Base-by-base conservation (phyloP, 306 rosid species). In the barrel medic (Medicago truncatula) region DNA sequence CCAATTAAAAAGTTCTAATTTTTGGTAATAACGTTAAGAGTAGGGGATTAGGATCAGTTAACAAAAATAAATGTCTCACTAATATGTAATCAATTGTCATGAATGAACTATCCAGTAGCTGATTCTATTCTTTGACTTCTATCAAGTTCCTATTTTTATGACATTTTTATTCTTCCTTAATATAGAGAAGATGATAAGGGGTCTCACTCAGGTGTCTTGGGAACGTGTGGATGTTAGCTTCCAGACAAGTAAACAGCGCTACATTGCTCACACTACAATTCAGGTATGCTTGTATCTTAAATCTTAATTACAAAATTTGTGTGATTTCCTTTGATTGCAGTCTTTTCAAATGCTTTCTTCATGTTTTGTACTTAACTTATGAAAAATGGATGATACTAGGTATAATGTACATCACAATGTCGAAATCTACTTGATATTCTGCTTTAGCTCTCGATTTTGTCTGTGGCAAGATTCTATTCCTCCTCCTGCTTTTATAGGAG, bases 171-270 rank as follows among this genome's bases (percentile, higher is more conserved):
- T 67, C 23, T 63, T 63, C 69, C 40, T 58, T 78, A 72, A 70
- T 80, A 83, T 49, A 94, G 98, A 94, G 87, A 87, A 79, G 81
- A 94, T 94, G 98, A 85, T 94, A 79, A 86, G 88, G 78, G 98
- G 98, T 60, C 97, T 92, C 74, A 92, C 87, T 53, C 88, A 83
- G 81, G 97, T 94, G 54, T 84, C 89, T 16, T 94, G 98, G 97
- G 96, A 87, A 75, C 93, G 98, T 43, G 96, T 94, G 54, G 95
- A 94, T 85, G 96, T 94, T 68, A 94, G 98, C 83, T 92, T 94
- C 81, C 87, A 82, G 6, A 90, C 85, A 47, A 94, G 97, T 84
- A 83, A 70, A 78, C 97, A 88, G 77, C 83, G 95, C 58, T 92
- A 85, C 12, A 50, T 92, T 83, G 98, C 98, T 77, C 98, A 94